These are phyloP conservation scores for Sarocladiaceae sp. DNA, from an alignment of 2,329 filamentous ascomycete genomes.

Conservation along the genomic window DNA sequence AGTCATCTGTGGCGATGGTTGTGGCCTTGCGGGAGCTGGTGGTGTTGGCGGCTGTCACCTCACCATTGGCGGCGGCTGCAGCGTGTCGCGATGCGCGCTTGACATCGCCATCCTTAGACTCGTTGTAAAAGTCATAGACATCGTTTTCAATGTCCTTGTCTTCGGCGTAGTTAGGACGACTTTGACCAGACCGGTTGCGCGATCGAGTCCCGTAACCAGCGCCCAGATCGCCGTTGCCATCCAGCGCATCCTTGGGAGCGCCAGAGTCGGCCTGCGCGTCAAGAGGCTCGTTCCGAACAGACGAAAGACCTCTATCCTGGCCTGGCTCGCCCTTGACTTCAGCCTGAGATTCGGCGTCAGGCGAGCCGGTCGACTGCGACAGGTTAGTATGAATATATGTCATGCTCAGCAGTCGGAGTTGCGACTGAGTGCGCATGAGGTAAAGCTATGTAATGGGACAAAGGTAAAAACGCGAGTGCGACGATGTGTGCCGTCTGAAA, in stretches of 20 bases:
- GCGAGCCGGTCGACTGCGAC: constrained; percentile 6
- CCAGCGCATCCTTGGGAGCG: constrained; percentile 27
- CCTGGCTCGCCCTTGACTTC: constrained; percentile 3
- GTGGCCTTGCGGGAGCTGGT: constrained; percentile 33
- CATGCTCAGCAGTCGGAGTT: neutral
- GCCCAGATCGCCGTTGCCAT: constrained; percentile 44
- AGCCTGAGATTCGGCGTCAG: constrained; percentile 2
- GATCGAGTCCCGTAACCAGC: constrained; percentile 88
- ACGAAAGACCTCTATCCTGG: neutral
- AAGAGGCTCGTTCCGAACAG: neutral
- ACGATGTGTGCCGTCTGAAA: too few relatives aligned
- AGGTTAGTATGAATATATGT: constrained; percentile 1
- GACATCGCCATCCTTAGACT: constrained; percentile 46
- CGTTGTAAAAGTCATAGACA: constrained; percentile 59
- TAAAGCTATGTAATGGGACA: neutral
- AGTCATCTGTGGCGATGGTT: constrained; percentile 25
- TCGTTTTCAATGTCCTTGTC: constrained; percentile 87
- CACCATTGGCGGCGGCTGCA: constrained; percentile 22
- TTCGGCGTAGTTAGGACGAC: constrained; percentile 92
- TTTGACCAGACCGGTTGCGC: constrained; percentile 73
- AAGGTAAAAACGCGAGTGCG: too few relatives aligned
- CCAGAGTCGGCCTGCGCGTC: neutral
- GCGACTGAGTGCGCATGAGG: neutral
- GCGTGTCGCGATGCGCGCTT: constrained; percentile 51
- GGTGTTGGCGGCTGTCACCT: constrained; percentile 5